Evolutionary conservation across 1,284 basidiomycete genomes (phyloP).

Genomic region (Xerocomus subilludens): DNA sequence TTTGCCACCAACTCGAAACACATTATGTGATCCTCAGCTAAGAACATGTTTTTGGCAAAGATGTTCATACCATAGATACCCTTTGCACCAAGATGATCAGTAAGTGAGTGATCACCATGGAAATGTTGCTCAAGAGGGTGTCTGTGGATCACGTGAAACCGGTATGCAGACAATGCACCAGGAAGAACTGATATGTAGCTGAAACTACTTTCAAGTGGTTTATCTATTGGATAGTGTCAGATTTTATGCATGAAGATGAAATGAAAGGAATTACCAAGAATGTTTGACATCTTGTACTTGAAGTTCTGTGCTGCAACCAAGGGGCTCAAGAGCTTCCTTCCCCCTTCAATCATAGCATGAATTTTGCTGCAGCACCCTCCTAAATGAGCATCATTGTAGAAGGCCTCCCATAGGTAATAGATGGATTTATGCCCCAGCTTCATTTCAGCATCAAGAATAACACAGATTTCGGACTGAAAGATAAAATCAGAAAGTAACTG

Average conservation of each 20-base stretch:
- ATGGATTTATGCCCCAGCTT: constrained; percentile 97
- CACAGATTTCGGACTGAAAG: constrained; percentile 86
- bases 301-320: constrained; percentile 97
- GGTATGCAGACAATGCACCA: constrained; percentile 96
- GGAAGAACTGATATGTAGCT: constrained; percentile 97
- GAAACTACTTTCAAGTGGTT: constrained; percentile 94
- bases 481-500: constrained; percentile 13
- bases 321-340: constrained; percentile 92
- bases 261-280: constrained; percentile 71
- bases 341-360: constrained; percentile 93
- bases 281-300: constrained; percentile 99
- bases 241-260: background rate
- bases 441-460: constrained; percentile 93
- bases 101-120: constrained; percentile 96
- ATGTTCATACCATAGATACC: constrained; percentile 99
- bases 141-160: constrained; percentile 91
- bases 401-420: constrained; percentile 97
- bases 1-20: constrained; percentile 98
- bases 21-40: constrained; percentile 95
- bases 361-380: constrained; percentile 93
- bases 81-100: constrained; percentile 91
- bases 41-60: constrained; percentile 96
- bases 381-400: constrained; percentile 79
- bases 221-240: constrained; percentile 63
- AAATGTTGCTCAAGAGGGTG: constrained; percentile 97